phyloP scores from a whole-genome alignment of 1,284 basidiomycete species.

The Papiliotrema laurentii region DNA sequence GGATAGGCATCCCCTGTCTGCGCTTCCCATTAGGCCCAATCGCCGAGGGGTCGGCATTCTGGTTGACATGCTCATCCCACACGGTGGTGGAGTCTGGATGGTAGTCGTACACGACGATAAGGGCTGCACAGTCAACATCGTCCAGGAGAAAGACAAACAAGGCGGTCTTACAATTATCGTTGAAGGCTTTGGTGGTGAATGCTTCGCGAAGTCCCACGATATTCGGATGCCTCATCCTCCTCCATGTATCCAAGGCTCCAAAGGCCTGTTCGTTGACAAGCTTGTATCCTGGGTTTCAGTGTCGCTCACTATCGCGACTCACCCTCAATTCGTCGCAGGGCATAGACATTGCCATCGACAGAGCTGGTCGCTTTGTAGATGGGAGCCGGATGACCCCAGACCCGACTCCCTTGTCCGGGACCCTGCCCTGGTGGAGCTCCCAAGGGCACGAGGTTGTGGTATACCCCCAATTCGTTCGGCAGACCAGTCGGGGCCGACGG shows the following conservation, averaged over 20 bases:
- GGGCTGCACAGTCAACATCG: constrained; percentile 55
- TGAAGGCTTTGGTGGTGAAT: constrained; percentile 91
- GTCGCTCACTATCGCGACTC: constrained; percentile 32
- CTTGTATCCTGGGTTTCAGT: constrained; percentile 65
- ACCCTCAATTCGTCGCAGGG: constrained; percentile 82
- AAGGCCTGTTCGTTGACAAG: constrained; percentile 79
- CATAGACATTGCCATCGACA: constrained; percentile 73
- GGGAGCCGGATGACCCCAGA: constrained; percentile 61
- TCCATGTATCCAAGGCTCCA: constrained; percentile 79
- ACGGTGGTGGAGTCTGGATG: constrained; percentile 81
- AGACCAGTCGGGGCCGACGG: constrained; percentile 52
- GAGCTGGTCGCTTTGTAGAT: constrained; percentile 78
- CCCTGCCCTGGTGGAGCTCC: constrained; percentile 56
- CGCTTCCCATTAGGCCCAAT: constrained; percentile 10
- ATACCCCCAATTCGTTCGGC: constrained; percentile 85
- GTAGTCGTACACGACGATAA: constrained; percentile 90
- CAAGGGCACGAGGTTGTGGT: constrained; percentile 79
- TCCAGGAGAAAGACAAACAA: constrained; percentile 33
- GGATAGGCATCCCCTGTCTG: constrained; percentile 49
- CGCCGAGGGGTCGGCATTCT: constrained; percentile 40
- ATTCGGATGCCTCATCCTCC: constrained; percentile 76
- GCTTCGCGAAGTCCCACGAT: constrained; percentile 85
- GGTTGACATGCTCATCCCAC: constrained; percentile 60
- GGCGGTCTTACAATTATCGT: constrained; percentile 86
- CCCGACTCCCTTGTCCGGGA: constrained; percentile 61